Evolutionary conservation across 2,329 filamentous ascomycete genomes (phyloP).

Genomic region (Monosporascus sp.): DNA sequence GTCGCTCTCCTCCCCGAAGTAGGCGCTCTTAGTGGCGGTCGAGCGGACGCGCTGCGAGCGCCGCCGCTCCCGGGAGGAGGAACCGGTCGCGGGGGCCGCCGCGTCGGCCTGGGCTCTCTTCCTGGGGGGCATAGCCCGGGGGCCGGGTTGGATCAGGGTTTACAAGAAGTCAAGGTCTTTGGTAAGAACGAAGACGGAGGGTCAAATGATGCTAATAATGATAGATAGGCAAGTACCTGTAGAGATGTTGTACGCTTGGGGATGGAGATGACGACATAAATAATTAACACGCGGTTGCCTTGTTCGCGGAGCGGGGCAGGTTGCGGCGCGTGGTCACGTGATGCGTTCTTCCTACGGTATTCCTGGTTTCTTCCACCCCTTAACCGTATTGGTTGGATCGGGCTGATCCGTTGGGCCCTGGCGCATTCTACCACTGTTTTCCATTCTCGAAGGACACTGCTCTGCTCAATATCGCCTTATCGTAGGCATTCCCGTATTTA

Average conservation of each 20-base stretch:
- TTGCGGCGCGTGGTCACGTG: conserved; percentile 1
- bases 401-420: no score
- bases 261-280: not conserved
- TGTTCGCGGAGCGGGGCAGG: not conserved
- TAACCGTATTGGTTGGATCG: no score
- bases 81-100: conserved; percentile 3
- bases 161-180: no score
- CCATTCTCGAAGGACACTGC: no score
- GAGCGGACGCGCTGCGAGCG: conserved; percentile 41
- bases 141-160: not conserved
- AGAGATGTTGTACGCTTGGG: no score
- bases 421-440: no score
- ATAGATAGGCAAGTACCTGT: no score
- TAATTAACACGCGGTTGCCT: not conserved
- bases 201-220: no score
- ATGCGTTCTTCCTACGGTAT: not conserved
- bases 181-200: no score
- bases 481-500: no score
- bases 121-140: conserved; percentile 15
- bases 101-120: conserved; percentile 11
- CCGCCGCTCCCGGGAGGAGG: conserved; percentile 9
- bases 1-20: conserved; percentile 38
- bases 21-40: conserved; percentile 41
- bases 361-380: not conserved
- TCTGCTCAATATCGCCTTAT: no score